Conservation (phyloP, 768 basidiomycete species). For the Gelatoporia subvermispora region DNA sequence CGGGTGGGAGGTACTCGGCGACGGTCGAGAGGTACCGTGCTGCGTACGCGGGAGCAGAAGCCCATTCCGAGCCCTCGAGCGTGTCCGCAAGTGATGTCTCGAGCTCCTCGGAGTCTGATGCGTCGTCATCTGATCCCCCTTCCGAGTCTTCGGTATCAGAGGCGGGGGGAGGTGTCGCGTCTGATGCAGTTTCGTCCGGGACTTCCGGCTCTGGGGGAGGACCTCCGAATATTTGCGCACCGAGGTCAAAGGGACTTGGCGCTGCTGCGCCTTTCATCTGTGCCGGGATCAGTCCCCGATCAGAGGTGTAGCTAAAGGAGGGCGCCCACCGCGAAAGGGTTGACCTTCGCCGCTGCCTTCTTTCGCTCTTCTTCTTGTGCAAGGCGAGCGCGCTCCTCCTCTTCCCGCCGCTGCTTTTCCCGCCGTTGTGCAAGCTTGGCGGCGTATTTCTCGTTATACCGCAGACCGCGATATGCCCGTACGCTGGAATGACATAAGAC, state of each 20-base stretch:
- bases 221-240: constrained; percentile 61
- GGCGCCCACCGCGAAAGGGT: constrained; percentile 63
- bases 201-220: not conserved
- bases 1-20: constrained; percentile 65
- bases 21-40: constrained; percentile 71
- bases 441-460: constrained; percentile 72
- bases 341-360: constrained; percentile 33
- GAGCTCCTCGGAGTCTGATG: constrained; percentile 41
- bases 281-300: not conserved
- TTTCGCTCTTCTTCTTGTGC: constrained; percentile 27
- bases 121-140: constrained; percentile 25
- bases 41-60: constrained; percentile 56
- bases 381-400: constrained; percentile 33
- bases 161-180: constrained; percentile 17
- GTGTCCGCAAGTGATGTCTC: constrained; percentile 54
- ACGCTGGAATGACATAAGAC: constrained; percentile 43
- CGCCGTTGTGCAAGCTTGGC: constrained; percentile 60
- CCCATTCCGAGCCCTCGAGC: constrained; percentile 63
- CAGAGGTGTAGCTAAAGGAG: not conserved
- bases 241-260: constrained; percentile 46
- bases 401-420: constrained; percentile 32
- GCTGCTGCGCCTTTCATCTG: constrained; percentile 21
- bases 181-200: constrained; percentile 2
- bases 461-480: constrained; percentile 76
- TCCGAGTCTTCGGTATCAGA: constrained; percentile 31